Conservation (phyloP, 2,329 filamentous ascomycete genomes). For the Neofusicoccum parvum region DNA sequence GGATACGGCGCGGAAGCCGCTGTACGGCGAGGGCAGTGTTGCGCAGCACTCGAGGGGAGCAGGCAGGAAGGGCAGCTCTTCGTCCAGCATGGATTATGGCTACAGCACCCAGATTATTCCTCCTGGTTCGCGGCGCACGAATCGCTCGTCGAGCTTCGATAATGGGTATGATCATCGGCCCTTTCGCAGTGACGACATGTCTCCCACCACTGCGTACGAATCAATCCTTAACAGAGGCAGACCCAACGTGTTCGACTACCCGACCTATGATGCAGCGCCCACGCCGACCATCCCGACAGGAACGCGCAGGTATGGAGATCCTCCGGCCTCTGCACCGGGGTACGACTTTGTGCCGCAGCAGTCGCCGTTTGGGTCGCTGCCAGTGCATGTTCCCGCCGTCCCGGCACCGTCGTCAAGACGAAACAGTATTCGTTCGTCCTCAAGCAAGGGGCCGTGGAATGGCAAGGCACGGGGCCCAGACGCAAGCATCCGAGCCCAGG, state of each 20-base stretch:
- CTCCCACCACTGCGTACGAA: slow-evolving; percentile 33
- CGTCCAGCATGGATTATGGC: slow-evolving; percentile 67
- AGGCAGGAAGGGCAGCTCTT: slow-evolving; percentile 65
- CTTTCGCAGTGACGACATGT: slow-evolving; percentile 25
- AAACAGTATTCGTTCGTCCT: slow-evolving; percentile 61
- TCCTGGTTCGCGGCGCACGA: slow-evolving; percentile 48
- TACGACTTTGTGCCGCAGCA: slow-evolving; percentile 36
- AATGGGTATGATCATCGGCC: slow-evolving; percentile 36
- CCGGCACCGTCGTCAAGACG: slow-evolving; percentile 27
- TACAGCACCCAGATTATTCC: slow-evolving; percentile 62
- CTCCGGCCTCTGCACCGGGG: slow-evolving; percentile 40
- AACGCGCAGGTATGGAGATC: slow-evolving; percentile 60
- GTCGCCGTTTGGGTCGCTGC: slow-evolving; percentile 41
- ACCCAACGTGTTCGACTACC: slow-evolving; percentile 48
- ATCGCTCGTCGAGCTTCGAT: slow-evolving; percentile 77
- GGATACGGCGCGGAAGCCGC: slow-evolving; percentile 30
- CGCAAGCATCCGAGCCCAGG: slow-evolving; percentile 47
- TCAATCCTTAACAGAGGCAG: slow-evolving; percentile 49
- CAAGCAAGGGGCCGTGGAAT: slow-evolving; percentile 50
- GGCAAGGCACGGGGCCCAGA: slow-evolving; percentile 46
- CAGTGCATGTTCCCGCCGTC: slow-evolving; percentile 47
- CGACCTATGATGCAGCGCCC: slow-evolving; percentile 78
- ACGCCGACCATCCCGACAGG: slow-evolving; percentile 82
- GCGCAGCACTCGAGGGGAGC: slow-evolving; percentile 43
- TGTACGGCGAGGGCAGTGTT: slow-evolving; percentile 33